A percentile compares a stretch with the other conserved stretches of the same genome.
phyloP scores from a whole-genome alignment of 129 eudicot genomes.

The Chrysanthemum lavandulifolium region DNA sequence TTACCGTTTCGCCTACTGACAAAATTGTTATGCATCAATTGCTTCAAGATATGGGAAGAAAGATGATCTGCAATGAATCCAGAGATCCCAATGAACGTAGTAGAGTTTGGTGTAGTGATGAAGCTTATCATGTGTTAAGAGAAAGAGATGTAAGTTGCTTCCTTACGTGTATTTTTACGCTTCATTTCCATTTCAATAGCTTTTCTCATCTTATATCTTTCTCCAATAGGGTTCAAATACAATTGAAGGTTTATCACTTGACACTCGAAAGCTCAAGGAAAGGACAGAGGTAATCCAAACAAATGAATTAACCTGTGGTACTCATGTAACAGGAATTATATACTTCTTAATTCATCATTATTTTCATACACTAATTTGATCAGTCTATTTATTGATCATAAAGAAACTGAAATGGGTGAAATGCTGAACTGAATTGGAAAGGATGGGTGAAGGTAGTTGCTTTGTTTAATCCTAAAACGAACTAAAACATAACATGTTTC shows the following conservation, averaged over 20 bases:
- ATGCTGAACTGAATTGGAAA: no score
- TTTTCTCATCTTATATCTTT: not conserved
- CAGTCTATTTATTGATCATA: no score
- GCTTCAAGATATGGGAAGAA: conserved; percentile 23
- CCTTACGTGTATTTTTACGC: not conserved
- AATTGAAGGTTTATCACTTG: conserved; percentile 34
- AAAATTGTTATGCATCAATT: conserved; percentile 4
- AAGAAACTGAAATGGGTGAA: no score
- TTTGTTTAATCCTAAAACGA: no score
- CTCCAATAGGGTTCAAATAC: conserved; percentile 21
- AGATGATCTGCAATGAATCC: not conserved
- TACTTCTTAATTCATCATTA: not conserved
- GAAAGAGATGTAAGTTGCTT: conserved; percentile 30
- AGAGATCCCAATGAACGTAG: conserved; percentile 9
- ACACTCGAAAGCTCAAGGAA: conserved; percentile 1
- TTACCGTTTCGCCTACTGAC: not conserved
- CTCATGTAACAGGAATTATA: not conserved
- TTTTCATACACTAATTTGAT: not conserved
- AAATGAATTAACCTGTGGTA: not conserved
- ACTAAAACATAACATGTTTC: no score
- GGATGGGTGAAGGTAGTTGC: no score
- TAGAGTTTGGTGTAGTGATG: not conserved
- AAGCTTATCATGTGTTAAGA: conserved; percentile 5
- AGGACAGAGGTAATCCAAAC: not conserved
- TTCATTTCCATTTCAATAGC: not conserved